A percentile compares a stretch with the other conserved stretches of the same genome.
These are phyloP conservation scores for Microdochium paspali DNA, from an alignment of 2,329 filamentous ascomycete genomes.

Conservation along the genomic window DNA sequence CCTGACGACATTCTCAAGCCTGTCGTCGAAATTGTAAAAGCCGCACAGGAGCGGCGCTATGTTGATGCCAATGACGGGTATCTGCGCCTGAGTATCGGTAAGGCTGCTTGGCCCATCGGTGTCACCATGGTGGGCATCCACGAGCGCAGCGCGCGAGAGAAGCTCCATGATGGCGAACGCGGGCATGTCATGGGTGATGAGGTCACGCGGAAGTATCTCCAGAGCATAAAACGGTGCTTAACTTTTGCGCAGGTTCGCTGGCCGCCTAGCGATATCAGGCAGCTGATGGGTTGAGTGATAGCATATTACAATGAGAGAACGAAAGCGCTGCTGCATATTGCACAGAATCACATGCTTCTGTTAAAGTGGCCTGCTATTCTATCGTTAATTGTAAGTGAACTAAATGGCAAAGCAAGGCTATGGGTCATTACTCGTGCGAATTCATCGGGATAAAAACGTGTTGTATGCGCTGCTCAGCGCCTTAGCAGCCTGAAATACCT, in stretches of 20 bases:
- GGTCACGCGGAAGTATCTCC: conserved; percentile 86
- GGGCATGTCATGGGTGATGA: conserved; percentile 98
- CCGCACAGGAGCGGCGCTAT: conserved; percentile 83
- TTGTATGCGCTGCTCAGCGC: too few relatives aligned
- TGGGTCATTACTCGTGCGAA: too few relatives aligned
- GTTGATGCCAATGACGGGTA: conserved; percentile 97
- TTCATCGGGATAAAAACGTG: neutral
- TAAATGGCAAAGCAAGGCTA: too few relatives aligned
- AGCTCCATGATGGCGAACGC: conserved; percentile 78
- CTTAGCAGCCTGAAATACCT: too few relatives aligned
- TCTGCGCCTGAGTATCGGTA: conserved; percentile 83
- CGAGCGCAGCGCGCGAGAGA: conserved; percentile 90
- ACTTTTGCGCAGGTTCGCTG: conserved; percentile 96
- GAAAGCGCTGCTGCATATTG: too few relatives aligned
- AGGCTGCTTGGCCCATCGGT: conserved; percentile 97
- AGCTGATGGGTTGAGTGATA: conserved; percentile 72
- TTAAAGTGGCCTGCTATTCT: too few relatives aligned
- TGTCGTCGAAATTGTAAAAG: conserved; percentile 83
- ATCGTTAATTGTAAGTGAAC: too few relatives aligned
- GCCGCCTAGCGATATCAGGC: conserved; percentile 85
- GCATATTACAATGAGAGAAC: too few relatives aligned
- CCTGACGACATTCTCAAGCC: conserved; percentile 72
- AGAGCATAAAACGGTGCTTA: conserved; percentile 94
- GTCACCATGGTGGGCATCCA: conserved; percentile 99
- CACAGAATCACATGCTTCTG: too few relatives aligned